Percentiles rank a stretch among this genome's conserved stretches.
Evolutionary conservation across 2,329 filamentous ascomycete genomes (phyloP).

Genomic region (Teratosphaeria destructans): DNA sequence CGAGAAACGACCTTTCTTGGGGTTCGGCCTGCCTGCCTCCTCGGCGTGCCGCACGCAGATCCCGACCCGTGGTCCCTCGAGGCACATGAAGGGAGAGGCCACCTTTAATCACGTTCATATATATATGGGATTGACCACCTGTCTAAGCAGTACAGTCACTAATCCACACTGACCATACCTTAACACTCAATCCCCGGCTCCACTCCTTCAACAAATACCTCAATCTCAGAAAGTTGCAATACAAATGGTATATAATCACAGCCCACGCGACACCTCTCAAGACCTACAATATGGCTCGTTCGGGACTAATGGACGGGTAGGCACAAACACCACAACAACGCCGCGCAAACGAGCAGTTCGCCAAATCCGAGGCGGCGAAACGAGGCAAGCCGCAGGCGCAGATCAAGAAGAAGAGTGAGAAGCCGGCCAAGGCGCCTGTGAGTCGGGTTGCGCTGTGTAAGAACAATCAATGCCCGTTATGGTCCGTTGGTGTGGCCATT

Average conservation of each 20-base stretch:
- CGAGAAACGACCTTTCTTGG: background rate
- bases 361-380: conserved; percentile 59
- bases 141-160: background rate
- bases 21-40: background rate
- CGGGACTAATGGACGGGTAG: background rate
- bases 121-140: background rate
- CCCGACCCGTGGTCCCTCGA: background rate
- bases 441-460: conserved; percentile 50
- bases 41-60: background rate
- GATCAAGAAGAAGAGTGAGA: conserved; percentile 29
- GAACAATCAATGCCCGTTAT: conserved; percentile 11
- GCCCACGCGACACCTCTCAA: background rate
- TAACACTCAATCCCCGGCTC: background rate
- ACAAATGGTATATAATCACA: background rate
- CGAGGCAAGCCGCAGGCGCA: conserved; percentile 53
- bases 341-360: conserved; percentile 69
- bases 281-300: background rate
- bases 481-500: no score
- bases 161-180: background rate
- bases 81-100: background rate
- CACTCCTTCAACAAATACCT: background rate
- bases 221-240: background rate
- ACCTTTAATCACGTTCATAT: background rate
- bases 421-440: conserved; percentile 36
- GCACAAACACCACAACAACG: conserved; percentile 62